Conservation (phyloP, 495 filamentous ascomycete genomes). For the Bathelium albidoporum region DNA sequence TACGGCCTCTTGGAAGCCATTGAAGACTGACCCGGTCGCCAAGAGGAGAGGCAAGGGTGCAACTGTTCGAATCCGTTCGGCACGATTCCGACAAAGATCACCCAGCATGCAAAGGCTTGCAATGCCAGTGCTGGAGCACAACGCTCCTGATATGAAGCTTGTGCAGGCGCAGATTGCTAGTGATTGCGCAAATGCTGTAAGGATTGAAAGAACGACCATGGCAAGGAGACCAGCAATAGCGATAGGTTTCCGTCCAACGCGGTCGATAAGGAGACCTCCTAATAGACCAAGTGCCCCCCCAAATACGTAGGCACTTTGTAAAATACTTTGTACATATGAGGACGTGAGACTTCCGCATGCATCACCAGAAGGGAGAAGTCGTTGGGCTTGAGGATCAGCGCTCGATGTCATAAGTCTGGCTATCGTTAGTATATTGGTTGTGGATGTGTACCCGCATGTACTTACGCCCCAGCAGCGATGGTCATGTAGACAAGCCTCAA, state of each 20-base stretch:
- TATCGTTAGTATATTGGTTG: neutral
- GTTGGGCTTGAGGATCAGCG: neutral
- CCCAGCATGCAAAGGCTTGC: neutral
- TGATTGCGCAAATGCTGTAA: neutral
- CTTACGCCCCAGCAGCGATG: neutral
- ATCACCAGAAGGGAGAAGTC: neutral
- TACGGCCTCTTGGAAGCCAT: neutral
- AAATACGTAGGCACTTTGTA: neutral
- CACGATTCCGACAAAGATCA: neutral
- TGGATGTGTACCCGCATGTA: neutral
- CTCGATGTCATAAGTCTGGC: neutral
- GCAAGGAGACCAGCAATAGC: neutral
- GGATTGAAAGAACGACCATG: neutral
- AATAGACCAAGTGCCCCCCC: neutral
- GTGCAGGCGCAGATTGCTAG: neutral
- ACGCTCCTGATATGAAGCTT: neutral
- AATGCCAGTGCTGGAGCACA: neutral
- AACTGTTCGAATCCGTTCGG: neutral
- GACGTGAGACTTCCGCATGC: constrained; percentile 2
- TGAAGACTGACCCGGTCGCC: neutral
- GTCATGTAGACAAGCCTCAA: neutral
- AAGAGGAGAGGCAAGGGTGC: neutral
- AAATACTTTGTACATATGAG: neutral
- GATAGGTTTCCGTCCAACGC: neutral
- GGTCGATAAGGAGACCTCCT: neutral